phyloP scores from a whole-genome alignment of 2,329 filamentous ascomycete genomes.

The Calonectria hawksworthii region DNA sequence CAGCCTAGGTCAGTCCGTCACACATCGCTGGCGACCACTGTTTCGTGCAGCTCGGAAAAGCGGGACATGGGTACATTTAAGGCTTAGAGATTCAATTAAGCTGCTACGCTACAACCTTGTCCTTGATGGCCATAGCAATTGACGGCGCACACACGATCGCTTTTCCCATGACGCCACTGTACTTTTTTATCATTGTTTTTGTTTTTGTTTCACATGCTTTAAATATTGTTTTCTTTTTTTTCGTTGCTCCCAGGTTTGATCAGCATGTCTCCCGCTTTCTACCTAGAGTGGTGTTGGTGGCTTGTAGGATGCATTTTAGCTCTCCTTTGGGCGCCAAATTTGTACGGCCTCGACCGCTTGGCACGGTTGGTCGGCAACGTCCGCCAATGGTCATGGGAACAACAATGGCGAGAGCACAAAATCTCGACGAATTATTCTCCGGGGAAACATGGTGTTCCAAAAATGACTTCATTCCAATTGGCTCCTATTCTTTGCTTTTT shows the following conservation, averaged over 20 bases:
- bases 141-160: too few species aligned
- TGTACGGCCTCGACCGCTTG: not conserved
- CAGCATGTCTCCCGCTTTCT: not conserved
- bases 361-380: not conserved
- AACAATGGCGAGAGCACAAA: not conserved
- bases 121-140: too few species aligned
- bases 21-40: not conserved
- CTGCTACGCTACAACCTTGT: too few species aligned
- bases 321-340: not conserved
- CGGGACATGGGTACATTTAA: not conserved
- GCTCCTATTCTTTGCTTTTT: not conserved
- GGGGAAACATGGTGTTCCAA: not conserved
- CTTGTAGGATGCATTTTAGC: not conserved
- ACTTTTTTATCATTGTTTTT: too few species aligned
- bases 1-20: not conserved
- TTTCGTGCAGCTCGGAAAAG: not conserved
- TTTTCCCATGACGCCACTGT: too few species aligned
- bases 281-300: not conserved
- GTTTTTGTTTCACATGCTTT: too few species aligned
- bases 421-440: not conserved
- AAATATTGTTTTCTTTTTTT: too few species aligned
- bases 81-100: not conserved
- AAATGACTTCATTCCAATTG: not conserved
- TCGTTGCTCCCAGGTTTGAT: not conserved
- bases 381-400: not conserved